phyloP scores from a whole-genome alignment of 176 grass and related monocot genomes.

The Raddia distichophylla region DNA sequence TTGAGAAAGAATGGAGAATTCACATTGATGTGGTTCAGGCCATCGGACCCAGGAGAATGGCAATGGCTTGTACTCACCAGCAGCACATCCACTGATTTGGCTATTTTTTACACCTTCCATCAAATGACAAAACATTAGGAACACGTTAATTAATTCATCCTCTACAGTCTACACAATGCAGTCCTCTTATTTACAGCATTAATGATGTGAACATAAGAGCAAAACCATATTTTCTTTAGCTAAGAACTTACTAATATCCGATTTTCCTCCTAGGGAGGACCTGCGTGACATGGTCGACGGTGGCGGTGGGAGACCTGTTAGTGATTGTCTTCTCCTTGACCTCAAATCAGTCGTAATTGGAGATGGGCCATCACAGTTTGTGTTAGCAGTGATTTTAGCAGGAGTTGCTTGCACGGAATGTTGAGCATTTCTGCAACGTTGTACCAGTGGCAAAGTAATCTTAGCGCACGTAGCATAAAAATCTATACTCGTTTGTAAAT shows the following conservation, averaged over 20 bases:
- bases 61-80: constrained; percentile 47
- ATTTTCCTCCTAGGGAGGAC: constrained; percentile 80
- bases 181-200: constrained; percentile 9
- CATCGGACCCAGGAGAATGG: constrained; percentile 58
- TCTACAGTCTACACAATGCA: constrained; percentile 31
- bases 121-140: constrained; percentile 37
- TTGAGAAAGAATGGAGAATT: constrained; percentile 45
- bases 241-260: constrained; percentile 61
- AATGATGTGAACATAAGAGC: constrained; percentile 35
- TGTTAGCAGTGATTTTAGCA: constrained; percentile 42
- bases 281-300: constrained; percentile 61
- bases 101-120: constrained; percentile 55
- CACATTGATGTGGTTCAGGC: constrained; percentile 53
- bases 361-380: constrained; percentile 36
- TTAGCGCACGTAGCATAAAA: constrained; percentile 8
- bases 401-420: constrained; percentile 50
- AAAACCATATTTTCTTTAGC: constrained; percentile 25
- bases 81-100: constrained; percentile 51
- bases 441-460: constrained; percentile 17
- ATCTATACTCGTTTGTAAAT: constrained; percentile 22
- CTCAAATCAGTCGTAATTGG: constrained; percentile 49
- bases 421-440: constrained; percentile 57
- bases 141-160: constrained; percentile 37
- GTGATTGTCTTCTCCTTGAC: constrained; percentile 70
- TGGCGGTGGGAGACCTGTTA: constrained; percentile 52